These are phyloP conservation scores for Carex pumila DNA, from an alignment of 176 grass and related monocot species.

Conservation along the genomic window DNA sequence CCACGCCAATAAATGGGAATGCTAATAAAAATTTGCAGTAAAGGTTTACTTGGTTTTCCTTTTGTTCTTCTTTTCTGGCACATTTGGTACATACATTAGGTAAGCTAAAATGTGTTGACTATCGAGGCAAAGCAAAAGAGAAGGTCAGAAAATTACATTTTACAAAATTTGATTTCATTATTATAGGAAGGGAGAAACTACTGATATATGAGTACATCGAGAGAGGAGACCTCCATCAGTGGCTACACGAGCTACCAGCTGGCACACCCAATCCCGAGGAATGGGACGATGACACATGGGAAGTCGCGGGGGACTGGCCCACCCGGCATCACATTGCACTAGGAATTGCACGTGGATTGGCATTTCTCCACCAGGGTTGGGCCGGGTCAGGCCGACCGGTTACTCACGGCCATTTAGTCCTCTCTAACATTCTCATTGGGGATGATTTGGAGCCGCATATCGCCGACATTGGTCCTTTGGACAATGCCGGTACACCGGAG, in stretches of 20 bases:
- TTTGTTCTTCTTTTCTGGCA: not conserved
- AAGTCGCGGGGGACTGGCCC: constrained; percentile 39
- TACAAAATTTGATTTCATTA: not conserved
- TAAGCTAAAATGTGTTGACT: not conserved
- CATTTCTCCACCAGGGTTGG: constrained; percentile 96
- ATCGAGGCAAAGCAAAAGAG: not conserved
- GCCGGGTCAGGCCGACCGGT: constrained; percentile 32
- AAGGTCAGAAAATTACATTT: not conserved
- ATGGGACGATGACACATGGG: constrained; percentile 33
- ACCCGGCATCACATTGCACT: constrained; percentile 63
- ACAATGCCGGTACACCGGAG: constrained; percentile 13
- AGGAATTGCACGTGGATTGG: constrained; percentile 58
- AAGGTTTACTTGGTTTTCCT: not conserved
- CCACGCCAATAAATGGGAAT: not conserved
- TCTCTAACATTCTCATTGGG: constrained; percentile 59
- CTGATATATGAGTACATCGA: constrained; percentile 78
- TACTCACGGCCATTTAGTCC: constrained; percentile 68
- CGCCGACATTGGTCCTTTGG: constrained; percentile 35
- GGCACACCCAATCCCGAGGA: constrained; percentile 53
- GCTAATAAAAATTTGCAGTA: not conserved
- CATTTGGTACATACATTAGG: not conserved
- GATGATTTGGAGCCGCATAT: constrained; percentile 75
- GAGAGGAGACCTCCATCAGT: constrained; percentile 71
- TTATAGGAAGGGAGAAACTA: constrained; percentile 55
- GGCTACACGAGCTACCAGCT: constrained; percentile 70